These are phyloP conservation scores for Sarocladium oryzae DNA, from an alignment of 2,329 filamentous ascomycete species.

Conservation along the genomic window DNA sequence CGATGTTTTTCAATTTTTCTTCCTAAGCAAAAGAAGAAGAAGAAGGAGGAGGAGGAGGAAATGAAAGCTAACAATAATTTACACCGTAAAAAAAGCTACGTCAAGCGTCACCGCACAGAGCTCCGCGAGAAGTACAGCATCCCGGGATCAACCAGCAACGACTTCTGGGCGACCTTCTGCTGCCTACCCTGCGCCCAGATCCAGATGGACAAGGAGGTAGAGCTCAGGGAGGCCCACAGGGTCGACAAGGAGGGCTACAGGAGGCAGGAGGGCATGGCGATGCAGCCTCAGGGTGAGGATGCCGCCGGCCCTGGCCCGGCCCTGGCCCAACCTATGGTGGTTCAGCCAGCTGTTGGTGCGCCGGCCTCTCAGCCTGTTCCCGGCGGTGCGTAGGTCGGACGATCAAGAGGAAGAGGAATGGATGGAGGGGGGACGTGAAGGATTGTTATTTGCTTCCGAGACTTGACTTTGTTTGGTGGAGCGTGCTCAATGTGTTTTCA, in stretches of 20 bases:
- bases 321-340: background rate
- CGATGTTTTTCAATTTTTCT: too few species aligned
- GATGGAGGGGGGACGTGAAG: too few species aligned
- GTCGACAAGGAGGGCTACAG: slow-evolving; percentile 30
- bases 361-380: background rate
- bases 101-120: slow-evolving; percentile 46
- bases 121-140: slow-evolving; percentile 49
- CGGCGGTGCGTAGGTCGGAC: background rate
- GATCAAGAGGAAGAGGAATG: too few species aligned
- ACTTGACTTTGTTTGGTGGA: too few species aligned
- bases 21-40: background rate
- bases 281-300: slow-evolving; percentile 18
- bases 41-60: background rate
- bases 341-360: background rate
- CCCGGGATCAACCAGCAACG: slow-evolving; percentile 37
- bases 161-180: slow-evolving; percentile 48
- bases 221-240: slow-evolving; percentile 18
- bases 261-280: slow-evolving; percentile 29
- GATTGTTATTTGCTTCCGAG: too few species aligned
- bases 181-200: slow-evolving; percentile 51
- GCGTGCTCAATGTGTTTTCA: too few species aligned
- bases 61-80: too few species aligned
- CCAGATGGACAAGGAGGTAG: slow-evolving; percentile 52
- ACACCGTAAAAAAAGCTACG: too few species aligned
- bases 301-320: background rate